Evolutionary conservation across 2,329 filamentous ascomycete species (phyloP).

Genomic region (Pestalotiopsis sp.): DNA sequence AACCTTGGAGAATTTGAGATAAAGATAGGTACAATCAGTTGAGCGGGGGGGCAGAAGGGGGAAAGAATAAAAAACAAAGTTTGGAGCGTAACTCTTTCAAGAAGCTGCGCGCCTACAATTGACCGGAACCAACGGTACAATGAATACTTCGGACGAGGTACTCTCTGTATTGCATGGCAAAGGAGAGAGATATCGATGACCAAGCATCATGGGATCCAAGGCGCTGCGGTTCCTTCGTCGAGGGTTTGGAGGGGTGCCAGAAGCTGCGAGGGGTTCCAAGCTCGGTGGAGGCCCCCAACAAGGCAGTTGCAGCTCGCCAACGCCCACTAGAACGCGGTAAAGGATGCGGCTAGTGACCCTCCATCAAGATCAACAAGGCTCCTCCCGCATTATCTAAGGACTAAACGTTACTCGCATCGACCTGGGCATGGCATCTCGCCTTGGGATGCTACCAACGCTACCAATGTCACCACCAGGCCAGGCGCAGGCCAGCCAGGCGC

Average conservation of each 20-base stretch:
- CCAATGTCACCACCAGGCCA: neutral
- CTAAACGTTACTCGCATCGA: conserved; percentile 13
- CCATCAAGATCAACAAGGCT: conserved; percentile 10
- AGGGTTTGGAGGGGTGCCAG: neutral
- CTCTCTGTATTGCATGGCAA: neutral
- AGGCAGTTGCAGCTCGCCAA: conserved; percentile 14
- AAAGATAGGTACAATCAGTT: neutral
- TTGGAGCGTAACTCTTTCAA: conserved; percentile 8
- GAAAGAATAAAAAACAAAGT: neutral
- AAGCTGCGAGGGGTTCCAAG: neutral
- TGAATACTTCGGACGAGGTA: neutral
- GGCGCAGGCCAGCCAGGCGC: neutral
- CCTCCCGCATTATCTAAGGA: conserved; percentile 15
- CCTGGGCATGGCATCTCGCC: neutral
- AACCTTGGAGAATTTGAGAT: neutral
- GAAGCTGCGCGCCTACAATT: conserved; percentile 7
- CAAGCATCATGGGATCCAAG: neutral
- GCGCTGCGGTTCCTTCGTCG: conserved; percentile 2
- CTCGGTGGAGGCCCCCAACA: conserved; percentile 13
- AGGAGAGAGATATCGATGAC: neutral
- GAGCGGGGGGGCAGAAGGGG: neutral
- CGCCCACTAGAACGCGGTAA: conserved; percentile 4
- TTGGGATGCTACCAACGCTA: neutral
- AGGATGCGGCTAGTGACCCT: conserved; percentile 13
- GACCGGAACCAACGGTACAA: neutral